A percentile compares a stretch with the other conserved stretches of the same genome.
phyloP scores from a whole-genome alignment of 2,329 filamentous ascomycete genomes.

The Pezicula rhizophila region DNA sequence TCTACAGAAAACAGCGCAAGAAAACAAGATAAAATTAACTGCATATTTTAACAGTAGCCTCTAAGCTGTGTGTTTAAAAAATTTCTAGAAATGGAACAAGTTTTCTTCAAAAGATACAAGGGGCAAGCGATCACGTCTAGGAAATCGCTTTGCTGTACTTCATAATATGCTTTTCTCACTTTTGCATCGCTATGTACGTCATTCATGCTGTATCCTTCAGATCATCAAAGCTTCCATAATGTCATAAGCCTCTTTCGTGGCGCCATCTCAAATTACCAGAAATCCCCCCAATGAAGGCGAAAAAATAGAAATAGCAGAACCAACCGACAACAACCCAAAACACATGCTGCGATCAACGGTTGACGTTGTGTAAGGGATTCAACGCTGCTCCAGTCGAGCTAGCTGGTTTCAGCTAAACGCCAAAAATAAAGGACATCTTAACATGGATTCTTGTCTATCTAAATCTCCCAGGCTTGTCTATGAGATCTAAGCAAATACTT shows the following conservation, averaged over 20 bases:
- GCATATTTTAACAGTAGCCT: too few relatives aligned
- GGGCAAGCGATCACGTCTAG: background rate
- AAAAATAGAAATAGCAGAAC: too few relatives aligned
- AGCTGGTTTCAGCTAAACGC: background rate
- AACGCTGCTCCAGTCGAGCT: background rate
- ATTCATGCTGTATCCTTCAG: background rate
- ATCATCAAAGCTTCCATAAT: too few relatives aligned
- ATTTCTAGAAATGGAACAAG: background rate
- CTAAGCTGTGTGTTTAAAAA: too few relatives aligned
- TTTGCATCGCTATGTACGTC: too few relatives aligned
- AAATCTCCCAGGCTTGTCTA: slow-evolving; percentile 3
- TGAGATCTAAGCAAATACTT: slow-evolving; percentile 35
- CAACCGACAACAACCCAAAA: too few relatives aligned
- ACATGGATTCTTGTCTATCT: slow-evolving; percentile 18
- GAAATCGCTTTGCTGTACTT: background rate
- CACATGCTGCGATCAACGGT: too few relatives aligned
- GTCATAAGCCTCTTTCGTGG: too few relatives aligned
- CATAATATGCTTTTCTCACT: background rate
- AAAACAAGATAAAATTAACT: too few relatives aligned
- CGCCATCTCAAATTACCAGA: too few relatives aligned
- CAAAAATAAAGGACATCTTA: slow-evolving; percentile 4
- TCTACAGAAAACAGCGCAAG: too few relatives aligned
- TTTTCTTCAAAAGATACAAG: background rate
- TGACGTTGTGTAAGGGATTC: background rate
- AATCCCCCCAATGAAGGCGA: too few relatives aligned